phyloP scores from a whole-genome alignment of 306 rosid species.

The Betula pendula region DNA sequence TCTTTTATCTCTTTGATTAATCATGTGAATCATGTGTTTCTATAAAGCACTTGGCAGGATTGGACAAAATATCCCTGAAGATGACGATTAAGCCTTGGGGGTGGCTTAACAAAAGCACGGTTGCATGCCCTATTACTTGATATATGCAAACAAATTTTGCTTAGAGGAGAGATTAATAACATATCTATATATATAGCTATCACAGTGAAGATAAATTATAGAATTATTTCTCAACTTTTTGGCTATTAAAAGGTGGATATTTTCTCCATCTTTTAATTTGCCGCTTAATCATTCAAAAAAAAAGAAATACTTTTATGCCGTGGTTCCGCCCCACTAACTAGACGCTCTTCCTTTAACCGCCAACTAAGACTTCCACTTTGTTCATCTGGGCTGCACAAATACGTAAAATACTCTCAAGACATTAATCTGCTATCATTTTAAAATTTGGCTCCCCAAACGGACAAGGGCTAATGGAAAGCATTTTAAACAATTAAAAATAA shows the following conservation, averaged over 20 bases:
- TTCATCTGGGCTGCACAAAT: slow-evolving; percentile 34
- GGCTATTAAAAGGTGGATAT: slow-evolving; percentile 1
- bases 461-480: slow-evolving; percentile 30
- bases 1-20: too few species aligned
- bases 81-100: not conserved
- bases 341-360: slow-evolving; percentile 33
- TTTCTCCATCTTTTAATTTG: not conserved
- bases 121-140: not conserved
- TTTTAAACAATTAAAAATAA: slow-evolving; percentile 12
- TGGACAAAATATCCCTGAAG: not conserved
- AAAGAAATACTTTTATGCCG: slow-evolving; percentile 7
- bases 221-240: not conserved
- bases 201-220: not conserved
- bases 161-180: not conserved
- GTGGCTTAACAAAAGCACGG: not conserved
- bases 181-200: not conserved
- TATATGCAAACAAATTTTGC: too few species aligned
- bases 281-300: slow-evolving; percentile 43
- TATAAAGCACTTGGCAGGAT: slow-evolving; percentile 3
- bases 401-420: slow-evolving; percentile 34
- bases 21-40: too few species aligned
- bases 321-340: slow-evolving; percentile 31
- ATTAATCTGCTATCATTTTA: slow-evolving; percentile 32
- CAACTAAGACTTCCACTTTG: slow-evolving; percentile 76
- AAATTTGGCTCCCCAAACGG: slow-evolving; percentile 37